These are phyloP conservation scores for Ustilago trichophora DNA, from an alignment of 1,284 basidiomycete genomes.

Conservation along the genomic window DNA sequence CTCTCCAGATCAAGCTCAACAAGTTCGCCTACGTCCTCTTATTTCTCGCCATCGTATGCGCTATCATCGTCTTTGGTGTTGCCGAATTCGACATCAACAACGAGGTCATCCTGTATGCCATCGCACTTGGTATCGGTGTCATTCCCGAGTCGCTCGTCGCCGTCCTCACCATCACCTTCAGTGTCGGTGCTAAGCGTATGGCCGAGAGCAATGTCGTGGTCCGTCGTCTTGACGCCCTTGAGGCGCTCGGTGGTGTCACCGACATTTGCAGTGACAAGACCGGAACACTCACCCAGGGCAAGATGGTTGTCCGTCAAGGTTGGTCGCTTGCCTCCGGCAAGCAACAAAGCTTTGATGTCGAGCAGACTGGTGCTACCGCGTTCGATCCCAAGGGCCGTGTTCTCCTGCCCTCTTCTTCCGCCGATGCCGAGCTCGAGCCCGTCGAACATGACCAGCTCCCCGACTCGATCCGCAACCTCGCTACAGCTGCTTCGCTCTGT, in stretches of 20 bases:
- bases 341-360: conserved; percentile 43
- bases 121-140: conserved; percentile 62
- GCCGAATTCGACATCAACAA: conserved; percentile 67
- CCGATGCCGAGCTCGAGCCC: conserved; percentile 6
- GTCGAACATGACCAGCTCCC: conserved; percentile 31
- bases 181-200: conserved; percentile 62
- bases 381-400: conserved; percentile 52
- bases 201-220: conserved; percentile 58
- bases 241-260: conserved; percentile 57
- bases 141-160: conserved; percentile 67
- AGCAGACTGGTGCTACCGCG: conserved; percentile 48
- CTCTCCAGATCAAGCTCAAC: conserved; percentile 74
- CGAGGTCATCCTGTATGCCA: conserved; percentile 69
- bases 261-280: conserved; percentile 61
- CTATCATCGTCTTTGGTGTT: conserved; percentile 69
- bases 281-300: conserved; percentile 61
- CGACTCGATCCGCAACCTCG: conserved; percentile 29
- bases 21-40: conserved; percentile 75
- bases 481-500: conserved; percentile 56
- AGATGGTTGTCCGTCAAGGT: conserved; percentile 59
- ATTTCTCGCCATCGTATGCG: conserved; percentile 71
- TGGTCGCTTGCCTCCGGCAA: conserved; percentile 34
- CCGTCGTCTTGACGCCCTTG: conserved; percentile 59
- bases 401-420: conserved; percentile 7
- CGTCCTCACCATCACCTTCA: conserved; percentile 64